Percentiles rank a stretch among this genome's conserved stretches.
phyloP scores from a whole-genome alignment of 129 eudicot genomes.

The Glebionis coronaria region DNA sequence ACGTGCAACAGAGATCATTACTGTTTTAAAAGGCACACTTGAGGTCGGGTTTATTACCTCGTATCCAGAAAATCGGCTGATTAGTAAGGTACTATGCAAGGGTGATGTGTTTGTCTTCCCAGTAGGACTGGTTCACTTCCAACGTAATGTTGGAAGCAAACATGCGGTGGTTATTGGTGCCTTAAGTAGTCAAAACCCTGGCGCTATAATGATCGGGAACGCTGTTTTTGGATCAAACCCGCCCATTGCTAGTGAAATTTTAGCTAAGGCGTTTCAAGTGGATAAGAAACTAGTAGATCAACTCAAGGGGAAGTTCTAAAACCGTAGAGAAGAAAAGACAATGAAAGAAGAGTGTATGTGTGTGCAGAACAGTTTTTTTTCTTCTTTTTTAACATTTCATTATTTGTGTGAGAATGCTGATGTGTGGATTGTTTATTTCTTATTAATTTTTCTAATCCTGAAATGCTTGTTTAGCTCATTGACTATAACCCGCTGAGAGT shows the following conservation, averaged over 20 bases:
- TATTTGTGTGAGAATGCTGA: slow-evolving; percentile 24
- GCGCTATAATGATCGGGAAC: slow-evolving; percentile 30
- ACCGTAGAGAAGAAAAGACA: neutral
- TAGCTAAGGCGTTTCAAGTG: slow-evolving; percentile 41
- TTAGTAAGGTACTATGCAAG: slow-evolving; percentile 26
- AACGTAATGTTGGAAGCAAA: slow-evolving; percentile 30
- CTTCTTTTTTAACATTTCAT: slow-evolving; percentile 12
- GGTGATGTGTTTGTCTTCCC: slow-evolving; percentile 47
- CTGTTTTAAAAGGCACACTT: slow-evolving; percentile 38
- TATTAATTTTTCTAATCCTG: neutral
- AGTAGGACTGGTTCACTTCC: slow-evolving; percentile 41
- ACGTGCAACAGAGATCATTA: slow-evolving; percentile 43
- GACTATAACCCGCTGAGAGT: neutral
- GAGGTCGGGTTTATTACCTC: slow-evolving; percentile 40
- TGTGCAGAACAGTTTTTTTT: slow-evolving; percentile 10
- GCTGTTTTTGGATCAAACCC: slow-evolving; percentile 44
- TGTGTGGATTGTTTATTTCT: slow-evolving; percentile 15
- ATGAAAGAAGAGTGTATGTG: neutral
- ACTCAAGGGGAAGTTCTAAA: slow-evolving; percentile 31
- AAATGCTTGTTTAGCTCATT: neutral
- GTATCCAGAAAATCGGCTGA: slow-evolving; percentile 32
- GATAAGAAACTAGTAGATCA: slow-evolving; percentile 34
- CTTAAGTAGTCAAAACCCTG: slow-evolving; percentile 39
- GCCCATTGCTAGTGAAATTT: slow-evolving; percentile 17
- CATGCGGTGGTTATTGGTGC: slow-evolving; percentile 35